Base-by-base conservation (phyloP, 1,139 yeast genomes). In the Saccharomyces hybrid region DNA sequence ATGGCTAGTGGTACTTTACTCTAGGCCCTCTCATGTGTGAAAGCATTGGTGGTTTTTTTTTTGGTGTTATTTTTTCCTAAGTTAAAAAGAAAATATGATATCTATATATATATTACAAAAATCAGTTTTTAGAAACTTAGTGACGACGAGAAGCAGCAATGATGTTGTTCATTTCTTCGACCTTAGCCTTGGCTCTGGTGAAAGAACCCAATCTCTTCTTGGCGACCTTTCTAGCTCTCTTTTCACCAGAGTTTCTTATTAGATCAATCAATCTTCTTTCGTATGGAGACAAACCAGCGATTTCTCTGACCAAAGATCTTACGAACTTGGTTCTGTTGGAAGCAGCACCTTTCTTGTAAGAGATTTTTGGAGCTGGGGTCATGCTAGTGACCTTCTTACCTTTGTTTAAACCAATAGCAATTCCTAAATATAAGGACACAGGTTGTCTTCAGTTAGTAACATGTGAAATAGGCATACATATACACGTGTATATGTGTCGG, bases 161-260 rank as follows among this genome's bases (percentile, higher is more conserved):
- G 82, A 93, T 83, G 77, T 82, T 79, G 85, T 83, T 88, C 93
- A 95, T 88, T 81, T 91, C 97, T 82, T 95, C 99, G 78, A 93
- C 95, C 90, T 95, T 95, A 77, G 88, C 95, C 86, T 89, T 88
- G 74, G 99, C 97, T 86, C 99, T 95, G 83, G 86, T 87, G 87
- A 91, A 96, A 73, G 99, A 90, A 81, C 99, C 99, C 77, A 95
- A 89, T 93, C 97, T 93, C 96, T 89, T 93, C 95, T 95, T 95
- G 70, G 98, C 97, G 76, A 95, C 91, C 90, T 95, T 95, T 88
- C 95, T 89, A 71, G 99, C 99, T 84, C 99, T 95, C 96, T 95
- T 95, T 83, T 95, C 99, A 86, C 97, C 97, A 76, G 97, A 93
- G 83, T 95, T 95, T 86, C 99, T 93, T 87, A 95, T 84, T 82